These are phyloP conservation scores for Vanrija humicola DNA, from an alignment of 1,284 basidiomycete species.

Conservation along the genomic window DNA sequence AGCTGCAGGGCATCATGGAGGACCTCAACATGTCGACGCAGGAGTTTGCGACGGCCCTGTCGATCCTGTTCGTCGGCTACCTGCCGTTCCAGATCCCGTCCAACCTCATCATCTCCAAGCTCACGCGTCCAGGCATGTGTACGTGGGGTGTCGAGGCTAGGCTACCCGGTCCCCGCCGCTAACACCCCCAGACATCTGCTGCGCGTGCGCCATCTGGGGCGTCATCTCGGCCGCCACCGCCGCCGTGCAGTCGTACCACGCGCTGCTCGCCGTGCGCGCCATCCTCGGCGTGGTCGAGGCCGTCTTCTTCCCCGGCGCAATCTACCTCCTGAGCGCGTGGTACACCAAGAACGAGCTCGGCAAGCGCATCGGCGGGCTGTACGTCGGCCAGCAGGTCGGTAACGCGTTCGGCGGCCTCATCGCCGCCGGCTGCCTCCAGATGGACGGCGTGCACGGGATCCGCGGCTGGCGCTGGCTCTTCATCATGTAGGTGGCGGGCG, in stretches of 20 bases:
- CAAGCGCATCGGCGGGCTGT: slow-evolving; percentile 6
- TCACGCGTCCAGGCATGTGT: slow-evolving; percentile 35
- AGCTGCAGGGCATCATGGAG: slow-evolving; percentile 28
- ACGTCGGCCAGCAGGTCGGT: slow-evolving; percentile 3
- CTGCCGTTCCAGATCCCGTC: neutral
- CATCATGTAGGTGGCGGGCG: neutral
- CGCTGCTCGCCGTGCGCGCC: slow-evolving; percentile 28
- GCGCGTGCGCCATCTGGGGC: slow-evolving; percentile 31
- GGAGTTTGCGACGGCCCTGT: slow-evolving; percentile 42
- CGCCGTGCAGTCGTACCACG: slow-evolving; percentile 18
- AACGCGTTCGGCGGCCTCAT: slow-evolving; percentile 6
- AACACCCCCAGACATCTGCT: slow-evolving; percentile 17
- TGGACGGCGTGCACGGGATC: slow-evolving; percentile 1
- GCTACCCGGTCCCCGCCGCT: too few species aligned
- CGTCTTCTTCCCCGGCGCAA: slow-evolving; percentile 24
- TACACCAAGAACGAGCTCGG: slow-evolving; percentile 22
- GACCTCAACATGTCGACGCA: slow-evolving; percentile 30
- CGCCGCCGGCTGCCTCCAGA: neutral
- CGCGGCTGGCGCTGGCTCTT: slow-evolving; percentile 6
- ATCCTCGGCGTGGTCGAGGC: slow-evolving; percentile 32
- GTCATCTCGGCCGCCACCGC: slow-evolving; percentile 21
- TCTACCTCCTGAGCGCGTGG: slow-evolving; percentile 38
- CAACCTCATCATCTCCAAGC: slow-evolving; percentile 19
- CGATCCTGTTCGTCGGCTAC: slow-evolving; percentile 43
- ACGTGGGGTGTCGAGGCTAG: slow-evolving; percentile 1